Percentiles rank a stretch among this genome's conserved stretches.
These are phyloP conservation scores for Gentiana macrophylla DNA, from an alignment of 257 asterid species.

Conservation along the genomic window DNA sequence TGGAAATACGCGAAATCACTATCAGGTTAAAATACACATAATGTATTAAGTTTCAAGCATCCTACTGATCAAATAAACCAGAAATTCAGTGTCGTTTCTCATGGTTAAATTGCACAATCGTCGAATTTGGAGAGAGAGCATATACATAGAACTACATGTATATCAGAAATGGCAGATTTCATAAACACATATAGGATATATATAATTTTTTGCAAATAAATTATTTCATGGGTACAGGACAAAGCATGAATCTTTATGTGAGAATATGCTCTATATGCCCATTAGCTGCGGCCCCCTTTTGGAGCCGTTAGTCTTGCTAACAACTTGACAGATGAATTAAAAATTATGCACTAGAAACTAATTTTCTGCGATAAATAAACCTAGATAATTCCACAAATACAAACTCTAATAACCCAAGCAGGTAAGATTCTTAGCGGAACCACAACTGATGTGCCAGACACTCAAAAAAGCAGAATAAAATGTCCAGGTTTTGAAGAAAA, in stretches of 20 bases:
- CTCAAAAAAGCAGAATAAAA: no score
- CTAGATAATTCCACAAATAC: background rate
- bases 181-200: background rate
- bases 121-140: no score
- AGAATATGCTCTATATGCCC: background rate
- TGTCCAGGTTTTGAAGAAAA: no score
- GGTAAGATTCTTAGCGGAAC: no score
- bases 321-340: no score
- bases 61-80: background rate
- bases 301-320: background rate
- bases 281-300: background rate
- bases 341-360: background rate
- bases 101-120: background rate
- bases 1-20: background rate
- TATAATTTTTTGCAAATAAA: background rate
- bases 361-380: background rate
- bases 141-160: no score
- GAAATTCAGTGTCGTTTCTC: background rate
- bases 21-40: slow-evolving; percentile 1
- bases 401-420: background rate
- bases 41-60: background rate
- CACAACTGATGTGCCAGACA: no score
- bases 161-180: background rate
- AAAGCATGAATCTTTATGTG: background rate
- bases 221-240: background rate